Base-by-base conservation (phyloP, 75 land plant species). In the Selaginella moellendorffii region DNA sequence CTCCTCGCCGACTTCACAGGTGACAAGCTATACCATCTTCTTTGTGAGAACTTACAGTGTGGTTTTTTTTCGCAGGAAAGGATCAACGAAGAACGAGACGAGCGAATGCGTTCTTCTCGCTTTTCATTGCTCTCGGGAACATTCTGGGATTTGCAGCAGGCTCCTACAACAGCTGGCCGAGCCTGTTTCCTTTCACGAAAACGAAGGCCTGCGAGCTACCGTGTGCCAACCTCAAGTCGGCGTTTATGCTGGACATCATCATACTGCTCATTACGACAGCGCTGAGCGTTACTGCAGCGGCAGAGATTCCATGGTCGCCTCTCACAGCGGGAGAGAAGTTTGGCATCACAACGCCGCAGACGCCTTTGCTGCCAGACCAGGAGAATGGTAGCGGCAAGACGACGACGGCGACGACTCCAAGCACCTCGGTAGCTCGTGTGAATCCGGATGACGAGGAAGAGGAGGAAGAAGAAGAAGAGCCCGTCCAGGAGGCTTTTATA, bases 181-280 rank as follows among this genome's bases (percentile, higher is more conserved):
- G 63, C 20, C 65, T 88, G 27, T 72, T 91, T 10, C 80, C 89
- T 0, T 88, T 91, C 80, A 85, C 89, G n/a, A 20, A 63, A 20
- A 91, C 95, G 10, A 31, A 70, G 51, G 73, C 84, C 0, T 91
- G 97, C 42, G 60, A 61, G 61, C 68, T 65, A 10, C 72, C 75
- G 54, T 91, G 97, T 61, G 95, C 97, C 29, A 91, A 91, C 71
- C 78, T 91, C 24, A 91, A 91, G 69, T 88, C 95, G 52, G 97
- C 86, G 1, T 91, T 91, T 70, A 66, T 91, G 24, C 62, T 91
- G 23, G 83, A 79, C 23, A 65, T 85, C 54, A 54, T 74, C 8
- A 65, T 85, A 52, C 76, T 91, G 60, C 31, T 65, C 12, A 28
- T 76, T 20, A 88, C 95, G 27, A 81, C 86, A 2, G 71, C 28